These are phyloP conservation scores for Gossypium davidsonii DNA, from an alignment of 441 rosid species.

Conservation along the genomic window DNA sequence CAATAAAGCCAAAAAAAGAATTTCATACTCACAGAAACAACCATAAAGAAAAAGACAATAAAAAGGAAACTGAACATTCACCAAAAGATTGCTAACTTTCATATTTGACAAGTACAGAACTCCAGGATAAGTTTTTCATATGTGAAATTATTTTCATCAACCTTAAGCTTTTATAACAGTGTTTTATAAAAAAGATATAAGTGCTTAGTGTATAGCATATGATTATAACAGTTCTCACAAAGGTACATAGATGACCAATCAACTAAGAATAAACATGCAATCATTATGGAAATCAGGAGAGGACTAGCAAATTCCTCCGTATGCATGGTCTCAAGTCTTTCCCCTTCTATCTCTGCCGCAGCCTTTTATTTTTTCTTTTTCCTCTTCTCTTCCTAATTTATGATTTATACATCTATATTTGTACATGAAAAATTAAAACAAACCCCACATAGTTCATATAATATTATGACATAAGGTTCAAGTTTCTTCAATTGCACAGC, in stretches of 20 bases:
- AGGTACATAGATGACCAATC: background rate
- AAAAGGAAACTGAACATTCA: background rate
- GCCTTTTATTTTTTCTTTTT: background rate
- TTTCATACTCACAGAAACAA: background rate
- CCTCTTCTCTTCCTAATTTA: background rate
- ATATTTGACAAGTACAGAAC: background rate
- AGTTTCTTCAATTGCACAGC: background rate
- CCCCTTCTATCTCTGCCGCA: background rate
- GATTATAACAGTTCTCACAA: background rate
- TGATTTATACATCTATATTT: background rate
- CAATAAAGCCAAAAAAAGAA: background rate
- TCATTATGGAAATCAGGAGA: background rate
- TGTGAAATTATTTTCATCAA: background rate
- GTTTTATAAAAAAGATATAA: background rate
- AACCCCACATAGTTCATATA: background rate
- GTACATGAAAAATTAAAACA: background rate
- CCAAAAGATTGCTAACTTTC: constrained; percentile 2
- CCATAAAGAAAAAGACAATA: background rate
- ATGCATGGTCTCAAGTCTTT: background rate
- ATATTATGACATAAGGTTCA: background rate
- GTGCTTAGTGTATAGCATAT: background rate
- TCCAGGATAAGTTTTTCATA: background rate
- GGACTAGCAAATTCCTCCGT: background rate
- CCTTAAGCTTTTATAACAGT: background rate
- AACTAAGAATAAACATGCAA: background rate